Conservation (phyloP, 352 stramenopile genomes). For the Phytophthora podocarpi region DNA sequence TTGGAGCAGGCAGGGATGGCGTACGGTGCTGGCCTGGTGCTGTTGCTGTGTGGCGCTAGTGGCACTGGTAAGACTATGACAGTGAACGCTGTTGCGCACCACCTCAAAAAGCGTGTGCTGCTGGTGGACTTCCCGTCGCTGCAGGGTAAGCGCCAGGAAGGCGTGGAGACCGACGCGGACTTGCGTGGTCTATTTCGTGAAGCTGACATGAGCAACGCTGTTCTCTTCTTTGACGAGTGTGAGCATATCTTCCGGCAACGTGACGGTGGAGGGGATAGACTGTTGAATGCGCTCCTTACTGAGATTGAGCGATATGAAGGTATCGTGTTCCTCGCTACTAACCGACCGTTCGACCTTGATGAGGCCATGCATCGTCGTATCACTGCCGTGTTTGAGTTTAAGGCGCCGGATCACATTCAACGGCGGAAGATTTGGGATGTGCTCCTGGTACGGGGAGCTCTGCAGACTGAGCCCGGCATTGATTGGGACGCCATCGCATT, state of each 20-base stretch:
- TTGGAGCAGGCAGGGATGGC: constrained; percentile 74
- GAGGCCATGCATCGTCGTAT: constrained; percentile 92
- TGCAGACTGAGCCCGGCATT: constrained; percentile 67
- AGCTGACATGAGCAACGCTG: constrained; percentile 89
- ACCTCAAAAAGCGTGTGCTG: constrained; percentile 87
- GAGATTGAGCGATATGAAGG: constrained; percentile 91
- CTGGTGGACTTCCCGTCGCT: constrained; percentile 89
- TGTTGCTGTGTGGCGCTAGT: constrained; percentile 82
- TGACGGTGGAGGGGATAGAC: constrained; percentile 75
- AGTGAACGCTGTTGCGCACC: constrained; percentile 85
- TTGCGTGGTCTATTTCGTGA: constrained; percentile 86
- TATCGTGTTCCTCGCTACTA: constrained; percentile 90
- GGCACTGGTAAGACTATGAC: constrained; percentile 93
- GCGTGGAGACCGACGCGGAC: constrained; percentile 79
- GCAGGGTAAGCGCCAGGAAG: constrained; percentile 80
- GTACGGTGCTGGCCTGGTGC: constrained; percentile 79
- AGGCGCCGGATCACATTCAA: constrained; percentile 83
- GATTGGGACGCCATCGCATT: constrained; percentile 85
- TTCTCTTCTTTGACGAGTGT: constrained; percentile 92
- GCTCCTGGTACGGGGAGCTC: constrained; percentile 49
- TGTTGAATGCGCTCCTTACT: constrained; percentile 85
- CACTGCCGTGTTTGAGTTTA: constrained; percentile 90
- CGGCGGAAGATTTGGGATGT: constrained; percentile 87
- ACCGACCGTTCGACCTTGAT: constrained; percentile 88
- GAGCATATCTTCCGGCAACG: constrained; percentile 89